These are phyloP conservation scores for Corynascus novoguineensis DNA, from an alignment of 495 filamentous ascomycete genomes.

Conservation along the genomic window DNA sequence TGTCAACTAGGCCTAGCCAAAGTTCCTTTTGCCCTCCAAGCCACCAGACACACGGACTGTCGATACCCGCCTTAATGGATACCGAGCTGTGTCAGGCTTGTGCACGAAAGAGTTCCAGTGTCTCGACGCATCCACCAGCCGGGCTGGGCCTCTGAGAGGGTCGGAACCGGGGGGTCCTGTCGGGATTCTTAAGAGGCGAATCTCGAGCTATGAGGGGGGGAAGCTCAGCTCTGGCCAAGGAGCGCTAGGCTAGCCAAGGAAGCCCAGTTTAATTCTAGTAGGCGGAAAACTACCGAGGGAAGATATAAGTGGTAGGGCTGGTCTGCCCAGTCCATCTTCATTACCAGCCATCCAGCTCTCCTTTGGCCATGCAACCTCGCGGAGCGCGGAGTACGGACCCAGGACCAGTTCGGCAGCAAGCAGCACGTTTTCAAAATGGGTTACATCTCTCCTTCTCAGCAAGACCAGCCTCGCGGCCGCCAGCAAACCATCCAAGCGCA, in stretches of 20 bases:
- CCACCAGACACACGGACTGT: background rate
- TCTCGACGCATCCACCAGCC: background rate
- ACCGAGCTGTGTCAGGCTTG: background rate
- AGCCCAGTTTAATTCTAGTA: background rate
- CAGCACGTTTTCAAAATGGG: background rate
- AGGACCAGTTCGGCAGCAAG: background rate
- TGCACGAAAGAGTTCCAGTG: background rate
- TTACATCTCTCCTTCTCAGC: background rate
- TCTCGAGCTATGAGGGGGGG: background rate
- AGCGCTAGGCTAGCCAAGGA: background rate
- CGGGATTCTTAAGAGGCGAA: background rate
- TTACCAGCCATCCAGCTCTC: background rate
- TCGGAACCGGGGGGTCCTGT: background rate
- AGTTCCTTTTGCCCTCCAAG: too few species aligned
- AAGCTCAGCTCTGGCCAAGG: background rate
- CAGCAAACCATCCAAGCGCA: background rate
- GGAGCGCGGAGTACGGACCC: background rate
- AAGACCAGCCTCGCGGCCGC: background rate
- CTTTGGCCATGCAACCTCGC: background rate
- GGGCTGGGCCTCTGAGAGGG: background rate
- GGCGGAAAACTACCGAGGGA: background rate
- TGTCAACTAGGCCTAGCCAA: too few species aligned
- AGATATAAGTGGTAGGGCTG: background rate
- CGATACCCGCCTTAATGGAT: background rate
- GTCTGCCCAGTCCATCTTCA: background rate